These are phyloP conservation scores for Medicago truncatula DNA, from an alignment of 306 rosid species.

Conservation along the genomic window MtrunA17r5.0-ANR NC_053043.1:8786501-8787000, in stretches of 20 bases:
- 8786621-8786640: no score
- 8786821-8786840: not conserved
- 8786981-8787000: not conserved
- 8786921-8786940: constrained; percentile 11
- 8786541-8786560: constrained; percentile 45
- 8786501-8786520: constrained; percentile 59
- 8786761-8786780: constrained; percentile 81
- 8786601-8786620: constrained; percentile 26
- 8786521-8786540: constrained; percentile 35
- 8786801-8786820: not conserved
- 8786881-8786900: not conserved
- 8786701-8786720: constrained; percentile 54
- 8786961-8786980: constrained; percentile 37
- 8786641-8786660: not conserved
- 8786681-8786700: constrained; percentile 8
- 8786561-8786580: constrained; percentile 47
- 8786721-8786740: constrained; percentile 71
- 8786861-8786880: constrained; percentile 31
- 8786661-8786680: not conserved
- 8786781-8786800: constrained; percentile 63
- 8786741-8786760: constrained; percentile 87
- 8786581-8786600: constrained; percentile 55
- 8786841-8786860: constrained; percentile 41
- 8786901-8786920: constrained; percentile 27
- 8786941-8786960: constrained; percentile 17